Evolutionary conservation across 2,329 filamentous ascomycete species (phyloP), one percentile per base, ranked within the genome.

Genomic region (Botrytis tulipae): DNA sequence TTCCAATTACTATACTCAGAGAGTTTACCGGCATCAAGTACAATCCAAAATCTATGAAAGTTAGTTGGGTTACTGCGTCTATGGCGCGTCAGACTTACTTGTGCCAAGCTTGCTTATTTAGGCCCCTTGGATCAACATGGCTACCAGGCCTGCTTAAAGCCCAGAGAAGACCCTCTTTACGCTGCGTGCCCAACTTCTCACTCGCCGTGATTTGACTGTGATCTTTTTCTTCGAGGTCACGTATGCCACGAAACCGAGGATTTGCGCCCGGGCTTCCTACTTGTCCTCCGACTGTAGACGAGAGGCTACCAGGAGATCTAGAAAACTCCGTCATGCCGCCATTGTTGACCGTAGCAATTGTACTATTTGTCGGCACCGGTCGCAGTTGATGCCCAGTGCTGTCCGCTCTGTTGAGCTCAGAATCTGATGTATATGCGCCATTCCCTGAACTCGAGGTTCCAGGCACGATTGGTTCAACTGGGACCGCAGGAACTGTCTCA

Each of bases 1-100:
- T 99, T 99, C 96, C 96, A 99, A 82, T 99, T 98, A 81, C 95
- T 97, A 83, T 99, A 99, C 81, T 99, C 96, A 1, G 95, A 98
- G 25, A 99, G 87, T 81, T 96, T 97, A 37, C 96, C 96, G 82
- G 97, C 95, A 81, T 98, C 97, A 62, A 99, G 87, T 3, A 99
- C 96, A 76, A 99, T 97, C 96, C 96, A 99, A 83, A 98, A 99
- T 81, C 94, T 97, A 78, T 20, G 29, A 32, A 62, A 25, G 73
- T 85, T 78, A 85, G 78, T 66, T 59, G 48, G n/a, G 25, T 35
- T 35, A 16, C 44, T 10, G 62, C 42, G 20, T n/a, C n/a, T 20
- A 22, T 7, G 10, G 14, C 22, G 18, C 6, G 40, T 42, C 63
- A 32, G 12, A 88, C 92, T 84, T 86, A 97, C 93, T 99, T 99